These are phyloP conservation scores for Ceratocystis albifundus DNA, from an alignment of 2,329 filamentous ascomycete species.

Conservation along the genomic window DNA sequence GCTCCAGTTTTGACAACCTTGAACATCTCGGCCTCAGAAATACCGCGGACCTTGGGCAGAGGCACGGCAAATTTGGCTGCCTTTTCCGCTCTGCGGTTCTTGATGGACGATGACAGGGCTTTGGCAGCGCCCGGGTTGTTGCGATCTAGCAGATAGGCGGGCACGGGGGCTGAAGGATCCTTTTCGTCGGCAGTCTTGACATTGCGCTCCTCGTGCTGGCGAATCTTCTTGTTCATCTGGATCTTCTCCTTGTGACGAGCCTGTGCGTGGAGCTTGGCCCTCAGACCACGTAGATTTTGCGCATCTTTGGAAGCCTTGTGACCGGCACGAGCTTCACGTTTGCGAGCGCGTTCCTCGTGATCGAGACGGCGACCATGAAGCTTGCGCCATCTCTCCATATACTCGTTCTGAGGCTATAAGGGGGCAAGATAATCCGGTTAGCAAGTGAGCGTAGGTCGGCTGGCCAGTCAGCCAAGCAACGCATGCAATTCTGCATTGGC, in stretches of 20 bases:
- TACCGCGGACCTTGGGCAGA: constrained; percentile 84
- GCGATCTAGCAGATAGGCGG: constrained; percentile 90
- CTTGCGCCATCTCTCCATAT: constrained; percentile 63
- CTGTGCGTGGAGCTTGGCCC: constrained; percentile 88
- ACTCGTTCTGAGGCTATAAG: constrained; percentile 51
- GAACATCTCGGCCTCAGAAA: constrained; percentile 95
- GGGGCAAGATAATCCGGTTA: neutral
- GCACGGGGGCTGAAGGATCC: constrained; percentile 69
- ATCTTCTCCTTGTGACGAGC: constrained; percentile 96
- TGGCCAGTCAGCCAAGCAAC: too few relatives aligned
- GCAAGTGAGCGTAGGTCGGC: neutral
- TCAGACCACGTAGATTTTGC: constrained; percentile 81
- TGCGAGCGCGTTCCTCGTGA: constrained; percentile 79
- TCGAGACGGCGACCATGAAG: constrained; percentile 49
- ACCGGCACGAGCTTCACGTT: constrained; percentile 74
- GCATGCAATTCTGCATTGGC: too few relatives aligned
- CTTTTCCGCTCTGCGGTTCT: constrained; percentile 90
- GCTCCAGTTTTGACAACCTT: constrained; percentile 92
- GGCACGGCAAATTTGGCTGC: constrained; percentile 87
- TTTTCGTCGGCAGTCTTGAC: constrained; percentile 78
- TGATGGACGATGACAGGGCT: constrained; percentile 73
- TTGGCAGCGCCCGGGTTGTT: constrained; percentile 48
- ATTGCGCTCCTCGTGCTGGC: constrained; percentile 89
- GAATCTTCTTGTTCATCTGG: constrained; percentile 91
- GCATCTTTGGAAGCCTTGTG: constrained; percentile 83